phyloP scores from a whole-genome alignment of 805 yeast genomes.

The Ogataea paradorogensis region DNA sequence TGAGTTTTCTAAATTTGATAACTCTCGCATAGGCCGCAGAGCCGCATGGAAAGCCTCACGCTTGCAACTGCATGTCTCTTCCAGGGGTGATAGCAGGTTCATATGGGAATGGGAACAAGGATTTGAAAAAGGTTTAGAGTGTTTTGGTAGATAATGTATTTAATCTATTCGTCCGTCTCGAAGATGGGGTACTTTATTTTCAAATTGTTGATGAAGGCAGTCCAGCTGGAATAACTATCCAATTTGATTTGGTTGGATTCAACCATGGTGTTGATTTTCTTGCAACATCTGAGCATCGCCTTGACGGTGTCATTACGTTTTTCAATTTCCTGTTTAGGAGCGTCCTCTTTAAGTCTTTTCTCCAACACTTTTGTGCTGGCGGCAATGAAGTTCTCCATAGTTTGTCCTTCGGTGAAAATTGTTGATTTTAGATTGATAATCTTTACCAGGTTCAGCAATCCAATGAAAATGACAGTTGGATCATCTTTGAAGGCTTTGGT shows the following conservation, averaged over 20 bases:
- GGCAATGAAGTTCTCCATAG: slow-evolving; percentile 29
- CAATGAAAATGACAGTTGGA: slow-evolving; percentile 54
- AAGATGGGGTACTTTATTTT: slow-evolving; percentile 23
- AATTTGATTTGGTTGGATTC: slow-evolving; percentile 20
- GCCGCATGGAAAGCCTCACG: slow-evolving; percentile 68
- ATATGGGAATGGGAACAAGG: slow-evolving; percentile 94
- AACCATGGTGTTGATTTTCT: slow-evolving; percentile 23
- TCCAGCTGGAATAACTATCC: slow-evolving; percentile 25
- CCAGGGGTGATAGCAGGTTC: slow-evolving; percentile 53
- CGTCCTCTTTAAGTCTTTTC: slow-evolving; percentile 53
- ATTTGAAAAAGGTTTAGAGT: slow-evolving; percentile 57
- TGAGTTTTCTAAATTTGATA: slow-evolving; percentile 66
- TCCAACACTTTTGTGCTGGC: slow-evolving; percentile 42
- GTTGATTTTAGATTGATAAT: slow-evolving; percentile 34
- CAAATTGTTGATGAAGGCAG: slow-evolving; percentile 15
- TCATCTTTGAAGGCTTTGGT: slow-evolving; percentile 56
- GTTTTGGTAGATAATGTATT: slow-evolving; percentile 30
- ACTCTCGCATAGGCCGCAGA: slow-evolving; percentile 70
- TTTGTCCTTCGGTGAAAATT: slow-evolving; percentile 22
- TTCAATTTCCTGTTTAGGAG: slow-evolving; percentile 67
- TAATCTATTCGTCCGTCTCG: slow-evolving; percentile 21
- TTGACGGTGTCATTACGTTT: slow-evolving; percentile 44
- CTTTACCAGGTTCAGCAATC: slow-evolving; percentile 44
- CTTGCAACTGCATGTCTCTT: slow-evolving; percentile 53
- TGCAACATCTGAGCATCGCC: slow-evolving; percentile 32